These are phyloP conservation scores for Podospora pseudopauciseta DNA, from an alignment of 495 filamentous ascomycete genomes.

Conservation along the genomic window DNA sequence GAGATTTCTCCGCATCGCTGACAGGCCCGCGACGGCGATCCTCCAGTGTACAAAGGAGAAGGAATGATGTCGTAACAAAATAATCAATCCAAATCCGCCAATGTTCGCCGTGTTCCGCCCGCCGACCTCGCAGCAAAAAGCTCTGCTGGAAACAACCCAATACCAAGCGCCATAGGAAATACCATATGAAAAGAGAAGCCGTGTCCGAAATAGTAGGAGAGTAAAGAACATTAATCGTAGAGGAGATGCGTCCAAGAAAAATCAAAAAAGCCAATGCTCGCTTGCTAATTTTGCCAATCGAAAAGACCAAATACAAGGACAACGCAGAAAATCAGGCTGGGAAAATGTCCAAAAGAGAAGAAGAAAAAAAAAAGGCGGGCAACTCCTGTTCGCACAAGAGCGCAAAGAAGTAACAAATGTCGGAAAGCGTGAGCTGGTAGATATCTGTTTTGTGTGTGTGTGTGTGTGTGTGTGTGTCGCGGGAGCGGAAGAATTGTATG, in stretches of 20 bases:
- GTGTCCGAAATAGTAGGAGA: not conserved
- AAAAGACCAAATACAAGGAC: not conserved
- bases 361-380: conserved; percentile 8
- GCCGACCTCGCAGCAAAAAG: conserved; percentile 24
- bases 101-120: conserved; percentile 23
- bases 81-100: conserved; percentile 12
- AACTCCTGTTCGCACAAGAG: conserved; percentile 1
- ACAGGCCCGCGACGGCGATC: conserved; percentile 5
- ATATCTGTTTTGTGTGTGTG: conserved; percentile 36
- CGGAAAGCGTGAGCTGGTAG: conserved; percentile 36
- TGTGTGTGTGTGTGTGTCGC: conserved; percentile 28
- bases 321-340: conserved; percentile 6
- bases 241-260: conserved; percentile 17
- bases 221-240: conserved; percentile 16
- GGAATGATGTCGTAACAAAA: conserved; percentile 10
- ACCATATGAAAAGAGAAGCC: not conserved
- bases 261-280: conserved; percentile 29
- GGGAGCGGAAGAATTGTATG: conserved; percentile 37
- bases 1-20: conserved; percentile 23
- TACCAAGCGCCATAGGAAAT: conserved; percentile 25
- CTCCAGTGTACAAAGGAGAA: conserved; percentile 17
- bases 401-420: conserved; percentile 4
- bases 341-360: not conserved
- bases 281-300: conserved; percentile 25
- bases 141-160: conserved; percentile 25